phyloP scores from a whole-genome alignment of 129 eudicot species.

The Solidago caesia region DNA sequence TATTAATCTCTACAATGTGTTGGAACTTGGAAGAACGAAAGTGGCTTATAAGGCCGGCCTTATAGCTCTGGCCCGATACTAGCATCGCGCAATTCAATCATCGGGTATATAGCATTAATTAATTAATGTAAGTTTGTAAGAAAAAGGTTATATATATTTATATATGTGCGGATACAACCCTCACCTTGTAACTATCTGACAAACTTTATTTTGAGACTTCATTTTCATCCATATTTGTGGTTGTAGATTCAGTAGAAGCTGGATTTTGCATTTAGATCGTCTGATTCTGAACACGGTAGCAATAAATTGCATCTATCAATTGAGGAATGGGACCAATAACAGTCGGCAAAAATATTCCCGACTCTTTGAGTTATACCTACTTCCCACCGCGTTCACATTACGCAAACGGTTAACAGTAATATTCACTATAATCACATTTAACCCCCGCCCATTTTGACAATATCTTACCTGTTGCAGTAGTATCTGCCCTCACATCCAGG shows the following conservation, averaged over 20 bases:
- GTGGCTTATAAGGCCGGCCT: too few relatives aligned
- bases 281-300: constrained; percentile 6
- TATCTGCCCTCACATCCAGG: too few relatives aligned
- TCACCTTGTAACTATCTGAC: neutral
- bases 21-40: too few relatives aligned
- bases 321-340: constrained; percentile 1
- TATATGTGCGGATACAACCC: neutral
- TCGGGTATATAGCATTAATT: too few relatives aligned
- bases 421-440: too few relatives aligned
- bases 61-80: too few relatives aligned
- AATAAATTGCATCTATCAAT: constrained; percentile 6
- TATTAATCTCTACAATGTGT: too few relatives aligned
- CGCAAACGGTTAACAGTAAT: neutral
- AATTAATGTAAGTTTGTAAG: too few relatives aligned
- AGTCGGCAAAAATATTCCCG: neutral
- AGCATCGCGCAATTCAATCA: too few relatives aligned
- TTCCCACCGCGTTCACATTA: neutral
- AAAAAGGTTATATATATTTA: too few relatives aligned
- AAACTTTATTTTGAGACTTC: neutral
- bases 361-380: constrained; percentile 1
- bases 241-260: constrained; percentile 3
- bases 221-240: neutral
- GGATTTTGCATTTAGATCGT: neutral
- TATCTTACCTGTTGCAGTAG: too few relatives aligned
- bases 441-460: too few relatives aligned